Base-by-base conservation (phyloP, 2,329 filamentous ascomycete genomes). In the Alternaria burnsii region DNA sequence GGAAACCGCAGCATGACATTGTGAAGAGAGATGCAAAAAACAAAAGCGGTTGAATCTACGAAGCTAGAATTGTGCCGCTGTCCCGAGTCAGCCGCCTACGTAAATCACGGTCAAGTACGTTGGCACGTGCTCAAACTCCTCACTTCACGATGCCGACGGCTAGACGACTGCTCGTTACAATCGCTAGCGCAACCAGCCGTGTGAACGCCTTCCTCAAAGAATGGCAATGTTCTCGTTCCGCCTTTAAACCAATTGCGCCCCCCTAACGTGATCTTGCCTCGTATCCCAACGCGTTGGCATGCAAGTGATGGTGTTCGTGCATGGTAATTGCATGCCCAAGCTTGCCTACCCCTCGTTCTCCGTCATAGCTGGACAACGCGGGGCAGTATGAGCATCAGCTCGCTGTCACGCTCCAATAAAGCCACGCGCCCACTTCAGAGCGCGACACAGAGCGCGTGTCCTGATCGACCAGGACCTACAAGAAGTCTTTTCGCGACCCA, bases 301-400 rank as follows among this genome's bases (percentile, higher is more conserved):
- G 65, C 59, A 63, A 52, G 64, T 44, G 16, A 38, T 55, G 48
- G 53, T 59, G 65, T 65, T 48, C 58, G 52, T 61, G 65, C 65
- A 58, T 41, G 59, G 58, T 56, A 54, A 59, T 55, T 68, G 58
- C 63, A 58, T 40, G 58, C 47, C 28, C 34, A 58, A 58, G 59
- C 58, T 54, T 57, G 59, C 53, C 59, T 65, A 59, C 61, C 62
- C 59, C 58, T 62, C 62, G 55, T 66, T 59, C 55, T 59, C 54
- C 54, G 67, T 66, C 66, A 69, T 70, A 67, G 65, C 46, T 50
- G 59, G 42, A 64, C 56, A 67, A 59, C 62, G 66, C 63, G 57
- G 59, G 47, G 63, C 58, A 47, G 64, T 52, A 61, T 68, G 61
- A 61, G 40, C 44, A 46, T 36, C 52, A 55, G 57, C 36, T 47